Evolutionary conservation across 352 stramenopile species (phyloP), one percentile per base, ranked within the genome.

Genomic region (Hyaloperonospora arabidopsidis): DNA sequence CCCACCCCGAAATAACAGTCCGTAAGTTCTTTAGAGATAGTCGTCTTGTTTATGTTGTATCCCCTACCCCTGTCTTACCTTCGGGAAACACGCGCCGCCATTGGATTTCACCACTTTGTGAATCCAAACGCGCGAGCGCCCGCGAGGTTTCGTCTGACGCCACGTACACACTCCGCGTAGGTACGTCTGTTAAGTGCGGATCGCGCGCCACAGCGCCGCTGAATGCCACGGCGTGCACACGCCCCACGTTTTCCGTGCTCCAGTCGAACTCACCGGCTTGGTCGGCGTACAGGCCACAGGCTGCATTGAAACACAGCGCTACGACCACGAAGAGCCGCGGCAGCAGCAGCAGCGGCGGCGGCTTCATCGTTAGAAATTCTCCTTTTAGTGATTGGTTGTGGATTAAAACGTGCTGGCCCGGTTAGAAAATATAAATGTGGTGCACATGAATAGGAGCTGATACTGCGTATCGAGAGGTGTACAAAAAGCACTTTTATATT

Each of bases 201-300:
- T 36, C 59, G 63, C 14, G 60, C 68, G 48, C 71, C 47, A 83
- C 70, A 35, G 63, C 69, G 38, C 67, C 65, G 18, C 63, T 67
- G 57, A 79, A 86, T 14, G 63, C 75, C 29, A 83, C 77, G 3
- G 68, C 49, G 5, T 64, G 60, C 5, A 73, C 76, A 12, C 72
- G 67, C 22, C 83, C 83, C 14, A 93, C 44, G 50, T 89, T 75
- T 59, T 87, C 50, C 13, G 68, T 54, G 45, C 72, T 82, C 80
- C 80, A 93, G 74, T 93, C 83, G 48, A 90, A 80, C 52, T 89
- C 63, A 2, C 79, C 83, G 5, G 74, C 77, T 53, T 93, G 83
- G 59, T 93, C 83, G 35, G 83, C 75, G 59, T 76, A 90, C 43
- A 93, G 72, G 15, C 64, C 79, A 44, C 28, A 48, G 21, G 60